Conservation (phyloP, 805 yeast genomes). For the Ogataea ganodermae region DNA sequence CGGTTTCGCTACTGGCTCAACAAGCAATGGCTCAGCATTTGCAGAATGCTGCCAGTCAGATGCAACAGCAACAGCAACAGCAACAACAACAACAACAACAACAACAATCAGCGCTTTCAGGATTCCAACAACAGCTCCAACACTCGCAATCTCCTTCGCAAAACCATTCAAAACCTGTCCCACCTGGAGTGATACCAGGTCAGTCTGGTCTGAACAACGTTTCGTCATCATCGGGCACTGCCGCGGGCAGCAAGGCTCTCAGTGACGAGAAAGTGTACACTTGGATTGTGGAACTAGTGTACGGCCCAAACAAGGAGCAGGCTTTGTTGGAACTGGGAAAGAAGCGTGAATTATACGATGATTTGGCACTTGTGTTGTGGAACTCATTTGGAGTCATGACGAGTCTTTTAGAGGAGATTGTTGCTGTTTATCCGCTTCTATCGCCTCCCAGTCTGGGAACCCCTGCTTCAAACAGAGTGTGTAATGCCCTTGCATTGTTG, state of each 20-base stretch:
- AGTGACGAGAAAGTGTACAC: slow-evolving; percentile 83
- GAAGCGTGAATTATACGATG: slow-evolving; percentile 92
- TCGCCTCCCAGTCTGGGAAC: slow-evolving; percentile 86
- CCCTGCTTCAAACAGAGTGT: slow-evolving; percentile 87
- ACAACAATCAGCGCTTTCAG: slow-evolving; percentile 15
- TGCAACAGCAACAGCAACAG: slow-evolving; percentile 15
- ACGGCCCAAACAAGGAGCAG: slow-evolving; percentile 90
- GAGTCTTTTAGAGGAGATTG: slow-evolving; percentile 82
- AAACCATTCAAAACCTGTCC: slow-evolving; percentile 13
- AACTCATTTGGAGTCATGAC: slow-evolving; percentile 97
- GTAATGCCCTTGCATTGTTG: slow-evolving; percentile 90
- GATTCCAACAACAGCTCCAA: slow-evolving; percentile 20
- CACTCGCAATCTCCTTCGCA: slow-evolving; percentile 20
- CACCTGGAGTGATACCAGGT: slow-evolving; percentile 6
- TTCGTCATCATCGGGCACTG: slow-evolving; percentile 2
- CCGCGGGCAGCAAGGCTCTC: slow-evolving; percentile 40
- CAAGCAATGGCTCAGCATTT: slow-evolving; percentile 19
- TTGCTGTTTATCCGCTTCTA: slow-evolving; percentile 84
- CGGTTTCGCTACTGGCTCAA: slow-evolving; percentile 27
- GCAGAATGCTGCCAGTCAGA: slow-evolving; percentile 21
- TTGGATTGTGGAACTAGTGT: slow-evolving; percentile 87
- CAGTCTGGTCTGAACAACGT: slow-evolving; percentile 5
- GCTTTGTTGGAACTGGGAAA: slow-evolving; percentile 91
- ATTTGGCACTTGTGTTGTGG: slow-evolving; percentile 91
- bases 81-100: slow-evolving; percentile 8